Conservation (phyloP, 495 filamentous ascomycete genomes). For the Xylaria sp. region DNA sequence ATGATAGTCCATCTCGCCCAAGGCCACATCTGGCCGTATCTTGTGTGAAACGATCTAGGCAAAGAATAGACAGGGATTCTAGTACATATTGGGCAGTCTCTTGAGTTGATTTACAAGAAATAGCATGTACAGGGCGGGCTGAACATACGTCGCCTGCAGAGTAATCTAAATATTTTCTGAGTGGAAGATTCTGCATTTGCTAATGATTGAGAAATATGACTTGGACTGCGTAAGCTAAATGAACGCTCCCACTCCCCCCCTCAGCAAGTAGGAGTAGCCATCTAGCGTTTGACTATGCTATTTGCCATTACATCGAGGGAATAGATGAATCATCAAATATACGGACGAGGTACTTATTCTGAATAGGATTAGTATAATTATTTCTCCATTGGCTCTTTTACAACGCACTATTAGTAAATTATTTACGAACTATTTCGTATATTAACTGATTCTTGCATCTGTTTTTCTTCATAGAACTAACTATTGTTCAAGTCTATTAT, state of each 20-base stretch:
- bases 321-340: neutral
- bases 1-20: neutral
- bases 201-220: too few species aligned
- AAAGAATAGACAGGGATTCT: neutral
- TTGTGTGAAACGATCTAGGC: neutral
- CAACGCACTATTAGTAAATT: neutral
- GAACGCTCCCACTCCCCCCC: too few species aligned
- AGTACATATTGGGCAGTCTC: neutral
- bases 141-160: constrained; percentile 4
- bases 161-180: neutral
- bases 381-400: neutral
- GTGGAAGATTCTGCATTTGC: neutral
- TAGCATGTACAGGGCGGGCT: neutral
- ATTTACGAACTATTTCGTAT: neutral
- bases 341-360: neutral
- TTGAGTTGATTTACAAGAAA: neutral
- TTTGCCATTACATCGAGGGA: neutral
- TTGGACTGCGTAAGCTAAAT: too few species aligned
- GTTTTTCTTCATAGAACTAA: neutral
- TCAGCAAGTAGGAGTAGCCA: too few species aligned
- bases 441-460: neutral
- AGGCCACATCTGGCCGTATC: neutral
- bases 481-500: neutral
- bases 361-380: neutral
- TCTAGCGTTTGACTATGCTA: neutral